These are phyloP conservation scores for Acanthochlamys bracteata DNA, from an alignment of 106 monocot species.

Conservation along the genomic window DNA sequence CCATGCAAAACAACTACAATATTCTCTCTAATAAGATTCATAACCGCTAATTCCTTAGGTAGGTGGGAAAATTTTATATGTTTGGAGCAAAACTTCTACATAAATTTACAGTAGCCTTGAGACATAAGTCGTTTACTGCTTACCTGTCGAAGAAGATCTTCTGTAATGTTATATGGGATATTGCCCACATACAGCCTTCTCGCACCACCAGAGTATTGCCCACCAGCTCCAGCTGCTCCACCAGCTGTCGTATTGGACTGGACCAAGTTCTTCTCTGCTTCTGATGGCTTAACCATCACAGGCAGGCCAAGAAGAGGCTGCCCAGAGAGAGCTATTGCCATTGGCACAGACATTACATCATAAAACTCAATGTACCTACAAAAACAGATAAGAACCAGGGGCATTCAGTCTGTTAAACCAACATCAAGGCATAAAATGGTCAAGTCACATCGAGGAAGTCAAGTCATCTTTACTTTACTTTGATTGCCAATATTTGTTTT, in stretches of 20 bases:
- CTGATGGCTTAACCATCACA: constrained; percentile 97
- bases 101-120: too few relatives aligned
- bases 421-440: too few relatives aligned
- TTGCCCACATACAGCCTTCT: constrained; percentile 93
- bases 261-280: constrained; percentile 91
- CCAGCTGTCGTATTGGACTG: constrained; percentile 54
- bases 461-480: too few relatives aligned
- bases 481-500: too few relatives aligned
- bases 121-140: too few relatives aligned
- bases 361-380: constrained; percentile 95
- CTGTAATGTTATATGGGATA: constrained; percentile 81
- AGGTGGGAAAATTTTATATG: too few relatives aligned
- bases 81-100: too few relatives aligned
- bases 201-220: constrained; percentile 57
- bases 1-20: too few relatives aligned
- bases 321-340: constrained; percentile 93
- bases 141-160: constrained; percentile 89
- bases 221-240: constrained; percentile 32
- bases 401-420: too few relatives aligned
- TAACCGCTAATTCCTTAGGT: too few relatives aligned
- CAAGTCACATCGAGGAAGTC: too few relatives aligned
- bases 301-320: constrained; percentile 74
- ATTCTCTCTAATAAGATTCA: too few relatives aligned
- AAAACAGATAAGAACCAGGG: background rate
- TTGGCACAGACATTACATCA: constrained; percentile 94